Evolutionary conservation across 1,284 basidiomycete species (phyloP).

Genomic region (Rhodofomes roseus): DNA sequence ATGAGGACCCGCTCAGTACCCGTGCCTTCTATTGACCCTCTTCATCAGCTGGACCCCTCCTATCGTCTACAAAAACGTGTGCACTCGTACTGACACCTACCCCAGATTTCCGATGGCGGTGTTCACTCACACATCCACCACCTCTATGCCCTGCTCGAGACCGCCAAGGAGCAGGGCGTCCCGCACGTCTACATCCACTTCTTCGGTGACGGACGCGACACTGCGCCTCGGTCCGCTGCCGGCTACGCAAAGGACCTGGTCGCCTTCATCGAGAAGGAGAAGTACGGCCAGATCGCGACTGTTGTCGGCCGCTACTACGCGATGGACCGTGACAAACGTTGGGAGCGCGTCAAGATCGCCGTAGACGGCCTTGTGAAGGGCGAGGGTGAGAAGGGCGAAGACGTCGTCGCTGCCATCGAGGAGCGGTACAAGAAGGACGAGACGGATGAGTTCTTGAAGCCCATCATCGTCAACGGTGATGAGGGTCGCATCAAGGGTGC

Average conservation of each 20-base stretch:
- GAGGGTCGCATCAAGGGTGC: conserved; percentile 78
- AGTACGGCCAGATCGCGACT: conserved; percentile 74
- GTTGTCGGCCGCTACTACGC: conserved; percentile 89
- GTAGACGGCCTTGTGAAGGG: conserved; percentile 80
- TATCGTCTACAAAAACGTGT: not conserved
- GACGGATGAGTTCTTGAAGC: conserved; percentile 92
- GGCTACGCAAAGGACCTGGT: conserved; percentile 74
- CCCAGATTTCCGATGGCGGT: conserved; percentile 85
- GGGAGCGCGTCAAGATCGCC: conserved; percentile 88
- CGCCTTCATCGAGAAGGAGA: conserved; percentile 74
- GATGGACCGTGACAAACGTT: conserved; percentile 94
- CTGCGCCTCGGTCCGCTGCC: conserved; percentile 76
- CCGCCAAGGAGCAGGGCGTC: conserved; percentile 80
- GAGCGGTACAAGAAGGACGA: conserved; percentile 75
- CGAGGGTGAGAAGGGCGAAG: conserved; percentile 61
- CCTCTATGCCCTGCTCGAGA: conserved; percentile 82
- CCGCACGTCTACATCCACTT: conserved; percentile 88
- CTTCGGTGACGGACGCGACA: conserved; percentile 88
- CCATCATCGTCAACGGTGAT: conserved; percentile 80
- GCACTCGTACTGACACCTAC: not conserved
- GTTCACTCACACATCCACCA: conserved; percentile 93
- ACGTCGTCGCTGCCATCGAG: conserved; percentile 66
- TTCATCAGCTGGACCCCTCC: not conserved
- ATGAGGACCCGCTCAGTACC: not conserved
- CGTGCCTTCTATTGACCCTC: not conserved